Percentiles rank a stretch among this genome's conserved stretches.
These are phyloP conservation scores for Caloboletus inedulis DNA, from an alignment of 1,284 basidiomycete genomes.

Conservation along the genomic window DNA sequence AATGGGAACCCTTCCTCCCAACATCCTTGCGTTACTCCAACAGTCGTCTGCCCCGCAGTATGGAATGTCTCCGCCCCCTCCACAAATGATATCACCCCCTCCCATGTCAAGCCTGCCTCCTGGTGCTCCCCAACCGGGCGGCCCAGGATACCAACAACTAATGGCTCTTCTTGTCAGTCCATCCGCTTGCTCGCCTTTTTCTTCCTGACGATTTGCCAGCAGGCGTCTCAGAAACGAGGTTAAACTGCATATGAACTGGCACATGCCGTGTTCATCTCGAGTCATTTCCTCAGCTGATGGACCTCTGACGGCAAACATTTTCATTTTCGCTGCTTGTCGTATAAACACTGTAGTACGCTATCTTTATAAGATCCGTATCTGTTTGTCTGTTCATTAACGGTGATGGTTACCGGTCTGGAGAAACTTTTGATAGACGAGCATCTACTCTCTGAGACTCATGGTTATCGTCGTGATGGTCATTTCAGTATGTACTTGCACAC, in stretches of 20 bases:
- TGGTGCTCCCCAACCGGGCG: conserved; percentile 35
- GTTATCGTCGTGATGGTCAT: conserved; percentile 1
- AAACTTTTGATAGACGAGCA: background rate
- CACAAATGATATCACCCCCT: conserved; percentile 39
- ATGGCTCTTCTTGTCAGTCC: conserved; percentile 53
- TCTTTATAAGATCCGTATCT: conserved; percentile 28
- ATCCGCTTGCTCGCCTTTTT: background rate
- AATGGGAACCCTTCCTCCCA: conserved; percentile 52
- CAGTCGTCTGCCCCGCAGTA: conserved; percentile 40
- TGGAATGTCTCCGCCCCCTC: conserved; percentile 38
- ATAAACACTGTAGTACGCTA: conserved; percentile 22
- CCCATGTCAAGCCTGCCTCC: conserved; percentile 38
- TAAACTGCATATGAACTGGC: background rate
- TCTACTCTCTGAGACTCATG: background rate
- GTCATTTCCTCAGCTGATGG: background rate
- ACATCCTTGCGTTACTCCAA: conserved; percentile 62
- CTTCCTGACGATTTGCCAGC: background rate
- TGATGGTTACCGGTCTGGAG: background rate
- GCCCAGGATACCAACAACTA: conserved; percentile 51
- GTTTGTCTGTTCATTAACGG: background rate
- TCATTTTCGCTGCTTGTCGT: conserved; percentile 3
- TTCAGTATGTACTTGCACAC: background rate
- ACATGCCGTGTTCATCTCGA: background rate
- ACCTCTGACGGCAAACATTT: background rate
- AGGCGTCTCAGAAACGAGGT: conserved; percentile 30